phyloP scores from a whole-genome alignment of 768 basidiomycete species.

The Hygrophoropsis aurantiaca region DNA sequence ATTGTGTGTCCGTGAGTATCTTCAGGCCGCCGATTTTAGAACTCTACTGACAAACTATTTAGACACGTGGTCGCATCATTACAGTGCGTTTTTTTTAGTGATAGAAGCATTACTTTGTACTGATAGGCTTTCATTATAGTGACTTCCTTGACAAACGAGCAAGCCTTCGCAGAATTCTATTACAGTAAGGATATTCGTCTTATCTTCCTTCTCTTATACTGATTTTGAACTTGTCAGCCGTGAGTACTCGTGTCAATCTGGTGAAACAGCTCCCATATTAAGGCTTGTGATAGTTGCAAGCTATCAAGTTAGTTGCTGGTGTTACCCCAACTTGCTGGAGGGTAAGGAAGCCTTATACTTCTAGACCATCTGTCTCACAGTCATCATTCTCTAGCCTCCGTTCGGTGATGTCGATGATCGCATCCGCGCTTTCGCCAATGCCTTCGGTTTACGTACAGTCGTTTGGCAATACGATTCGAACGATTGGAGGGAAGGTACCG shows the following conservation, averaged over 20 bases:
- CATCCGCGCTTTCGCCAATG: conserved; percentile 61
- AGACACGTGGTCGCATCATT: conserved; percentile 18
- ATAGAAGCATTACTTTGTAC: background rate
- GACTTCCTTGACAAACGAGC: conserved; percentile 54
- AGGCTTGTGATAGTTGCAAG: conserved; percentile 33
- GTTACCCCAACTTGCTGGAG: conserved; percentile 57
- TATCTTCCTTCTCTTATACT: background rate
- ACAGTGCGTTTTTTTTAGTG: conserved; percentile 36
- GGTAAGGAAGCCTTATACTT: conserved; percentile 24
- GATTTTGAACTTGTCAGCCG: background rate
- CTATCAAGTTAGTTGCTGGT: conserved; percentile 49
- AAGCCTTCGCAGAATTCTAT: conserved; percentile 72
- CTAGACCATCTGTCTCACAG: background rate
- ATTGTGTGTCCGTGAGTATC: conserved; percentile 12
- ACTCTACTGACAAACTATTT: background rate
- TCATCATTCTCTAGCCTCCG: conserved; percentile 38
- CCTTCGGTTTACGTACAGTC: conserved; percentile 61
- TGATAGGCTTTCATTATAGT: conserved; percentile 29
- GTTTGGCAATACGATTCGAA: conserved; percentile 63
- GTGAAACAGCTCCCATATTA: background rate
- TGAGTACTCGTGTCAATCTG: too few species aligned
- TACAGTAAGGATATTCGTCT: conserved; percentile 43
- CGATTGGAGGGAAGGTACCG: conserved; percentile 66
- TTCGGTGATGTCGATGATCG: conserved; percentile 67
- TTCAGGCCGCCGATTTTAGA: background rate